phyloP scores from a whole-genome alignment of 257 asterid genomes.

The Scutellaria barbata region DNA sequence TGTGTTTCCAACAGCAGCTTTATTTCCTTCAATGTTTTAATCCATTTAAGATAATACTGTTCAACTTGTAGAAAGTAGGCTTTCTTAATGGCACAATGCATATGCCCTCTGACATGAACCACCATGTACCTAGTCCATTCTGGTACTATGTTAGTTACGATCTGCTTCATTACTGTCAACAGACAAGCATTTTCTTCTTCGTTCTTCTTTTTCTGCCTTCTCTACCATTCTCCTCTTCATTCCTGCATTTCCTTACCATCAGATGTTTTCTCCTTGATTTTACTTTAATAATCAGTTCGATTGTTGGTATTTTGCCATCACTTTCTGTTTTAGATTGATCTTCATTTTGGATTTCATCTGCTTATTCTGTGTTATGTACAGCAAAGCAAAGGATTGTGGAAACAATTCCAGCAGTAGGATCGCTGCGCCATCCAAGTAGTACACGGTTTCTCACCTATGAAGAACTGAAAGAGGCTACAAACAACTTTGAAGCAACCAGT shows the following conservation, averaged over 20 bases:
- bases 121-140: not conserved
- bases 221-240: not conserved
- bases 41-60: not conserved
- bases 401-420: slow-evolving; percentile 59
- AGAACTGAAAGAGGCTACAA: slow-evolving; percentile 89
- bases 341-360: slow-evolving; percentile 24
- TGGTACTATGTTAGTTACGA: slow-evolving; percentile 1
- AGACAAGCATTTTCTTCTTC: slow-evolving; percentile 17
- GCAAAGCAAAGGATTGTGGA: slow-evolving; percentile 58
- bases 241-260: slow-evolving; percentile 6
- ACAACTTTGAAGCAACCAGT: slow-evolving; percentile 75
- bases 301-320: not conserved
- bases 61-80: not conserved
- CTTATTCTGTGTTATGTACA: slow-evolving; percentile 35
- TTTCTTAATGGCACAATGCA: not conserved
- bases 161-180: slow-evolving; percentile 10
- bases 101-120: slow-evolving; percentile 3
- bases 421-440: slow-evolving; percentile 83
- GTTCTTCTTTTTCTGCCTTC: not conserved
- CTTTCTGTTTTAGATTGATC: not conserved
- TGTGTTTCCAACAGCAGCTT: slow-evolving; percentile 14
- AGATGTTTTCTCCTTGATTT: not conserved
- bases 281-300: not conserved
- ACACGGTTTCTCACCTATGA: slow-evolving; percentile 78
- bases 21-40: slow-evolving; percentile 16